A percentile compares a stretch with the other conserved stretches of the same genome.
phyloP scores from a whole-genome alignment of 495 filamentous ascomycete species.

The Aeminium ludgeri region DNA sequence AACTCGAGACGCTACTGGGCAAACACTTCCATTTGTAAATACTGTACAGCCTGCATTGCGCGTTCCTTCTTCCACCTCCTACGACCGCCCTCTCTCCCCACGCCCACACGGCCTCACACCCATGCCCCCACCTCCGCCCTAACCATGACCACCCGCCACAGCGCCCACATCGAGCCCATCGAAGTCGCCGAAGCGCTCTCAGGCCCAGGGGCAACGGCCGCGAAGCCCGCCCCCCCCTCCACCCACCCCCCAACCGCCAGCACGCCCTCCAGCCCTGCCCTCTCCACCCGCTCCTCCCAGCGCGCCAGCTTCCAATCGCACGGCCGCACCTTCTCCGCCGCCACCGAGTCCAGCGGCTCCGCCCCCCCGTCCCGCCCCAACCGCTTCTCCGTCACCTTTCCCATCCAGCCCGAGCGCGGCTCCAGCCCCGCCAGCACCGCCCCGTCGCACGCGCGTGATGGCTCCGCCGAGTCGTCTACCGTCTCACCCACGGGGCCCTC shows the following conservation, averaged over 20 bases:
- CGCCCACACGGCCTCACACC: no score
- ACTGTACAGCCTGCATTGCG: no score
- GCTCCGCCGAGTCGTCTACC: conserved; percentile 19
- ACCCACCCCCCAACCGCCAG: conserved; percentile 7
- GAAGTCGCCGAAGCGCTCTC: not conserved
- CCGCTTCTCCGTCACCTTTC: conserved; percentile 66
- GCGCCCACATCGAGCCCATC: not conserved
- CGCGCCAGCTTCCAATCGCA: conserved; percentile 5
- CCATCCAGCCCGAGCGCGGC: conserved; percentile 31
- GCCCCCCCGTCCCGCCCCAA: conserved; percentile 36
- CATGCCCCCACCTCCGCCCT: no score
- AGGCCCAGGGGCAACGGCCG: conserved; percentile 1
- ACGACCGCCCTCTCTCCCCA: no score
- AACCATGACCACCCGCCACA: no score
- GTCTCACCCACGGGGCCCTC: conserved; percentile 37
- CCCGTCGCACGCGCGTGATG: conserved; percentile 7
- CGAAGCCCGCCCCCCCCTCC: conserved; percentile 8
- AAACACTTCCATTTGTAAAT: no score
- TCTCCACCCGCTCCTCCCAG: not conserved
- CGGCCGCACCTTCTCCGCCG: conserved; percentile 3
- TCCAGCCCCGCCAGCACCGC: conserved; percentile 10
- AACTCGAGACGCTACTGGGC: no score
- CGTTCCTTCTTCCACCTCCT: no score
- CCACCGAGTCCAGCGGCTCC: not conserved
- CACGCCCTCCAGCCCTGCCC: conserved; percentile 5